A percentile compares a stretch with the other conserved stretches of the same genome.
Conservation (phyloP, 768 basidiomycete genomes). For the Boletus patriciae region DNA sequence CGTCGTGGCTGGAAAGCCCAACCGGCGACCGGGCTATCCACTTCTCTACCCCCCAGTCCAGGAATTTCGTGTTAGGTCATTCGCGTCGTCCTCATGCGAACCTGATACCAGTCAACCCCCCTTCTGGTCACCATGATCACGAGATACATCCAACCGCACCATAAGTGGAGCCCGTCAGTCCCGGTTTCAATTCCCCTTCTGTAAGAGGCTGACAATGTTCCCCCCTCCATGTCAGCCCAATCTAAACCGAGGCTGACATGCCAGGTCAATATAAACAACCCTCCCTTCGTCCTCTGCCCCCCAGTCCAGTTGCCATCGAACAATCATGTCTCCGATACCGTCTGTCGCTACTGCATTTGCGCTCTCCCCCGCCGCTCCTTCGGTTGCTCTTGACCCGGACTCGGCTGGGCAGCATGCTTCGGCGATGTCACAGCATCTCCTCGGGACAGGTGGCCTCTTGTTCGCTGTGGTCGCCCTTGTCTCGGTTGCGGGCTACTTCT, state of each 20-base stretch:
- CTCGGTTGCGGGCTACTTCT: conserved; percentile 17
- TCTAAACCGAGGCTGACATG: conserved; percentile 12
- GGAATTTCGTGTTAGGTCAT: background rate
- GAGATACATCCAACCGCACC: background rate
- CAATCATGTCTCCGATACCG: conserved; percentile 19
- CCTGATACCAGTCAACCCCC: no score
- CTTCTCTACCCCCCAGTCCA: no score
- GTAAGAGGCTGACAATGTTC: conserved; percentile 11
- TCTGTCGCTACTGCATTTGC: conserved; percentile 10
- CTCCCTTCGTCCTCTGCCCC: background rate
- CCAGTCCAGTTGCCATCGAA: conserved; percentile 1
- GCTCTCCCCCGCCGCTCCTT: conserved; percentile 2
- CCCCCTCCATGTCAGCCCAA: background rate
- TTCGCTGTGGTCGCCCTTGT: conserved; percentile 15
- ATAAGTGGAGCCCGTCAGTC: background rate
- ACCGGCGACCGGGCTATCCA: background rate
- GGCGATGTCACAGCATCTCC: background rate
- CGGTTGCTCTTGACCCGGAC: background rate
- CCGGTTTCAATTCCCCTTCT: background rate
- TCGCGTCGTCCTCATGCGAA: background rate
- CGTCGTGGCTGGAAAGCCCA: background rate
- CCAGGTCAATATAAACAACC: conserved; percentile 3
- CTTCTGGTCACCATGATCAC: background rate
- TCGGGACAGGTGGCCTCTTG: conserved; percentile 16
- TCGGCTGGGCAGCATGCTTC: background rate